Percentiles rank a stretch among this genome's conserved stretches.
Evolutionary conservation across 2,329 filamentous ascomycete genomes (phyloP).

Genomic region (Chrysoporthe cubensis): DNA sequence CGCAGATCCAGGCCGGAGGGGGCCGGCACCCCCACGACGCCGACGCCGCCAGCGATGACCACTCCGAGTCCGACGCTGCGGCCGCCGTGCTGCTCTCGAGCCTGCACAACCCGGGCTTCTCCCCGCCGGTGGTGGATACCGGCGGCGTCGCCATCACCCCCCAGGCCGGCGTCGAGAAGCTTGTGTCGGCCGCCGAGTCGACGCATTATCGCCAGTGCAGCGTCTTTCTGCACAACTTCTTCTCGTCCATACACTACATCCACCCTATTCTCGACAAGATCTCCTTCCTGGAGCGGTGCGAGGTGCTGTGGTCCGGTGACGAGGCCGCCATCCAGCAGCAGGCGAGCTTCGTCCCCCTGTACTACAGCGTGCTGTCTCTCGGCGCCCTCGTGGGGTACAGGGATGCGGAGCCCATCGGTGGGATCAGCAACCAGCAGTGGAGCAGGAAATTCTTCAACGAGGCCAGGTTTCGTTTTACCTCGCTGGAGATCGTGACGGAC

Average conservation of each 20-base stretch:
- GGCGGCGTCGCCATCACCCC: slow-evolving; percentile 5
- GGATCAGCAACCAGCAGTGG: slow-evolving; percentile 50
- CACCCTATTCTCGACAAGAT: slow-evolving; percentile 43
- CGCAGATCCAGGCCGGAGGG: slow-evolving; percentile 42
- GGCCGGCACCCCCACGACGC: slow-evolving; percentile 28
- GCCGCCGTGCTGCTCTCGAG: slow-evolving; percentile 45
- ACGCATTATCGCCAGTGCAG: slow-evolving; percentile 48
- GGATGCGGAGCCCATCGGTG: slow-evolving; percentile 48
- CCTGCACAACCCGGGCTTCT: slow-evolving; percentile 51
- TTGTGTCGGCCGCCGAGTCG: slow-evolving; percentile 26
- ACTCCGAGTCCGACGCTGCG: slow-evolving; percentile 34
- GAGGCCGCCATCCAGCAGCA: slow-evolving; percentile 32
- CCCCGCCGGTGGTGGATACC: slow-evolving; percentile 32
- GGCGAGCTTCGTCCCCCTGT: slow-evolving; percentile 49
- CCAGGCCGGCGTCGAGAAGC: slow-evolving; percentile 15
- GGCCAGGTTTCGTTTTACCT: slow-evolving; percentile 43
- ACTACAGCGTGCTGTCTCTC: slow-evolving; percentile 51
- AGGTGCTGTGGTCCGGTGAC: slow-evolving; percentile 45
- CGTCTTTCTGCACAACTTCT: slow-evolving; percentile 51
- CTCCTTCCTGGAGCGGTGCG: slow-evolving; percentile 46
- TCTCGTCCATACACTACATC: slow-evolving; percentile 50
- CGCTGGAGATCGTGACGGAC: slow-evolving; percentile 48
- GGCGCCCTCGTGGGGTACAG: slow-evolving; percentile 50
- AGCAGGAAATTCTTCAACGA: slow-evolving; percentile 50
- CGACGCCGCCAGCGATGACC: slow-evolving; percentile 11